phyloP scores from a whole-genome alignment of 192 early-diverging fungal genomes.

The Funneliformis mosseae region DNA sequence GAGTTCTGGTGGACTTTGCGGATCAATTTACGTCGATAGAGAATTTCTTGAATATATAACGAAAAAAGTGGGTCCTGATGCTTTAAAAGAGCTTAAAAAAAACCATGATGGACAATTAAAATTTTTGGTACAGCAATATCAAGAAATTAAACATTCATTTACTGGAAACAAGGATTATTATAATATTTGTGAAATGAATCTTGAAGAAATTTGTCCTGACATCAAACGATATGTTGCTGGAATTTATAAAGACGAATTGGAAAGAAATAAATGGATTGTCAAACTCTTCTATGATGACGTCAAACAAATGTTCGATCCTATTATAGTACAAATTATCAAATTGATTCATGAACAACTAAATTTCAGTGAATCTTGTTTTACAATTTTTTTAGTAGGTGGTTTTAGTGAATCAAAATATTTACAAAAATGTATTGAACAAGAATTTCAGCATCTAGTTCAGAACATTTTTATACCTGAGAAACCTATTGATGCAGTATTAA shows the following conservation, averaged over 20 bases:
- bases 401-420: slow-evolving; percentile 53
- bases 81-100: neutral
- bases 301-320: slow-evolving; percentile 51
- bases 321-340: slow-evolving; percentile 41
- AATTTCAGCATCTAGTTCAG: slow-evolving; percentile 43
- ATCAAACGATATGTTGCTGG: neutral
- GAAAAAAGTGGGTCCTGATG: neutral
- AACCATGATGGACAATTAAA: slow-evolving; percentile 19
- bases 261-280: slow-evolving; percentile 9
- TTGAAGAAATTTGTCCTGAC: neutral
- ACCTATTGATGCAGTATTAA: slow-evolving; percentile 53
- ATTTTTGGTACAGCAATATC: slow-evolving; percentile 3
- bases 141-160: neutral
- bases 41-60: slow-evolving; percentile 22
- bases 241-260: neutral
- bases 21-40: slow-evolving; percentile 3
- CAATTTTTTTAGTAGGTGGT: slow-evolving; percentile 55
- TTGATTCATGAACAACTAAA: slow-evolving; percentile 50
- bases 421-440: slow-evolving; percentile 46
- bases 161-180: neutral
- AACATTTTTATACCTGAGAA: slow-evolving; percentile 52
- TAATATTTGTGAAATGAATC: neutral
- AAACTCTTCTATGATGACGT: neutral
- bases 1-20: slow-evolving; percentile 14
- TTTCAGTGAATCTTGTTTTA: slow-evolving; percentile 33